A percentile compares a stretch with the other conserved stretches of the same genome.
Evolutionary conservation across 768 basidiomycete species (phyloP).

Genomic region (Lactarius pseudohatsudake): DNA sequence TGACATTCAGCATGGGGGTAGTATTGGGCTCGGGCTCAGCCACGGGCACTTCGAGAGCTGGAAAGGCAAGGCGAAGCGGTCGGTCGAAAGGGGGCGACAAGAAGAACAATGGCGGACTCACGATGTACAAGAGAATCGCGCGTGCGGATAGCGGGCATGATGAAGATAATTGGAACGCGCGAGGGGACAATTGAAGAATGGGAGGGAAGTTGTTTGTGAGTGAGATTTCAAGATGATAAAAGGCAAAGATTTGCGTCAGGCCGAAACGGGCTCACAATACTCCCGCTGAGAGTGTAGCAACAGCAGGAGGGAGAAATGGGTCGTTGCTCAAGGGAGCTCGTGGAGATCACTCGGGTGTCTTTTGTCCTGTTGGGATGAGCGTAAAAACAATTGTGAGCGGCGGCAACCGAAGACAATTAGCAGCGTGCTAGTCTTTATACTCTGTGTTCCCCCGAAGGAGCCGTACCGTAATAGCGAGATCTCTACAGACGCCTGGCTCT

Average conservation of each 20-base stretch:
- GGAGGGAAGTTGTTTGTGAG: constrained; percentile 6
- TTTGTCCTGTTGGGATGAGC: constrained; percentile 28
- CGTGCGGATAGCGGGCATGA: constrained; percentile 78
- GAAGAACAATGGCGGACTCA: constrained; percentile 34
- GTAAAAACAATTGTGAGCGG: constrained; percentile 29
- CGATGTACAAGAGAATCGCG: constrained; percentile 65
- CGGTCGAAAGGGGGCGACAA: neutral
- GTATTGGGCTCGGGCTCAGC: constrained; percentile 47
- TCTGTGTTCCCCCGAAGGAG: constrained; percentile 18
- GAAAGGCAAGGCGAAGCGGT: constrained; percentile 29
- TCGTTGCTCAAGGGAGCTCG: constrained; percentile 21
- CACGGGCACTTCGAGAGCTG: constrained; percentile 73
- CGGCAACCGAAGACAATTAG: constrained; percentile 31
- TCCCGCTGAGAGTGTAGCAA: constrained; percentile 11
- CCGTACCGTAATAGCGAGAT: constrained; percentile 28
- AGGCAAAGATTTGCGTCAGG: constrained; percentile 18
- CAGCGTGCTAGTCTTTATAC: constrained; percentile 27
- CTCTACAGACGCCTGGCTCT: constrained; percentile 8
- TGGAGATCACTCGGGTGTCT: constrained; percentile 14
- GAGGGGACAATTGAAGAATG: constrained; percentile 16
- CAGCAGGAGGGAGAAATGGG: constrained; percentile 29
- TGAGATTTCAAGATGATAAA: constrained; percentile 19
- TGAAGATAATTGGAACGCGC: constrained; percentile 38
- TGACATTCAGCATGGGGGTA: constrained; percentile 55
- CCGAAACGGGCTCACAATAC: constrained; percentile 19